phyloP scores from a whole-genome alignment of 2,329 filamentous ascomycete genomes.

The Alternaria conjuncta region DNA sequence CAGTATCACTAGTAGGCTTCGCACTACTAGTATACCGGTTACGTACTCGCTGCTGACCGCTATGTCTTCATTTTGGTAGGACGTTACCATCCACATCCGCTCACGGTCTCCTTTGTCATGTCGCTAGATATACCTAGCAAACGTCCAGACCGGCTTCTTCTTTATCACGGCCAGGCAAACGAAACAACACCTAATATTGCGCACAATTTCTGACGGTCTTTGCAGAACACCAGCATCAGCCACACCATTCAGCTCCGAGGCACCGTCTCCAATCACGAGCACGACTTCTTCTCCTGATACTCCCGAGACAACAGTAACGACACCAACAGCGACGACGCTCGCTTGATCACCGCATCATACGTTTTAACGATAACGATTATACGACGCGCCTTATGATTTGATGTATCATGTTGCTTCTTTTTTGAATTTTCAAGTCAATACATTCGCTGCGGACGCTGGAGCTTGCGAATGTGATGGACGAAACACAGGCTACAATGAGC shows the following conservation, averaged over 20 bases:
- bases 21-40: background rate
- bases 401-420: background rate
- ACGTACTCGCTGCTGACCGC: background rate
- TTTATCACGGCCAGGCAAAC: background rate
- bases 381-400: background rate
- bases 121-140: background rate
- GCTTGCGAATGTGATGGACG: background rate
- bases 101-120: background rate
- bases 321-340: background rate
- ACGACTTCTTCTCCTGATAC: background rate
- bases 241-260: background rate
- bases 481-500: background rate
- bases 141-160: background rate
- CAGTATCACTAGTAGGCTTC: background rate
- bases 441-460: background rate
- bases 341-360: background rate
- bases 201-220: background rate
- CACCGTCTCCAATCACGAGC: background rate
- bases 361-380: background rate
- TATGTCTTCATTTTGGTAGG: background rate
- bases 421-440: background rate
- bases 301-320: background rate
- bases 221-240: background rate
- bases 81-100: background rate
- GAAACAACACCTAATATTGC: background rate